Percentiles rank a stretch among this genome's conserved stretches.
Conservation (phyloP, 1,284 basidiomycete genomes). For the Apiotrichum akiyoshidainum region DNA sequence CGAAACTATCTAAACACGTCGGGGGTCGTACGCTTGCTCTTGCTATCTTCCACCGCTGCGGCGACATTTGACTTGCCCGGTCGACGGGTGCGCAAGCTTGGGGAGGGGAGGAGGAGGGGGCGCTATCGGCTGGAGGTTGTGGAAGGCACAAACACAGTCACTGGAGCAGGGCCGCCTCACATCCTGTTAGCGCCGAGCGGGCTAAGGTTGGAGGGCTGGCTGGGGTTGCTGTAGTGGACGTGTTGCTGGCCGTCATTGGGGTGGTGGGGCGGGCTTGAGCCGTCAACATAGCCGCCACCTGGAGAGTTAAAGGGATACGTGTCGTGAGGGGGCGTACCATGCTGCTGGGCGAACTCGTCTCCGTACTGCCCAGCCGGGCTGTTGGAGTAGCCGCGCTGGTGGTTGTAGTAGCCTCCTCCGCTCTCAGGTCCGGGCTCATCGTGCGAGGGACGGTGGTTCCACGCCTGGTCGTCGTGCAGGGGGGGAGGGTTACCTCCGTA, state of each 20-base stretch:
- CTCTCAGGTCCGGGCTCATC: conserved; percentile 46
- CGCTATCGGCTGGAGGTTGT: no score
- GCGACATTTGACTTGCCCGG: no score
- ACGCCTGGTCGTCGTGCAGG: conserved; percentile 56
- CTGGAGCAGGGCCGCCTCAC: no score
- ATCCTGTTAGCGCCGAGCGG: no score
- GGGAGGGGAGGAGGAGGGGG: no score
- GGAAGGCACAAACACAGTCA: no score
- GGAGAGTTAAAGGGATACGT: conserved; percentile 18
- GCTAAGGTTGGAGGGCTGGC: background rate
- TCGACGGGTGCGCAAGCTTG: no score
- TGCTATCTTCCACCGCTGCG: no score
- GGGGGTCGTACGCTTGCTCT: no score
- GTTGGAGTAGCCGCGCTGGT: conserved; percentile 13
- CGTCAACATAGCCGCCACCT: conserved; percentile 15
- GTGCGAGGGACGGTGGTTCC: conserved; percentile 64
- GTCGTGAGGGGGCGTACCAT: conserved; percentile 6
- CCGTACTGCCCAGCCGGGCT: background rate
- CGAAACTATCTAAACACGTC: no score
- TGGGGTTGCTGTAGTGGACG: conserved; percentile 1
- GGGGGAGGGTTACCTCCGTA: conserved; percentile 24
- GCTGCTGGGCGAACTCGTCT: background rate
- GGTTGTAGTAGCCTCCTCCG: conserved; percentile 19
- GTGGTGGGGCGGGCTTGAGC: background rate
- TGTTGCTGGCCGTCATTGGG: conserved; percentile 1